These are phyloP conservation scores for Daldinia loculata DNA, from an alignment of 495 filamentous ascomycete species.

Conservation along the genomic window DNA sequence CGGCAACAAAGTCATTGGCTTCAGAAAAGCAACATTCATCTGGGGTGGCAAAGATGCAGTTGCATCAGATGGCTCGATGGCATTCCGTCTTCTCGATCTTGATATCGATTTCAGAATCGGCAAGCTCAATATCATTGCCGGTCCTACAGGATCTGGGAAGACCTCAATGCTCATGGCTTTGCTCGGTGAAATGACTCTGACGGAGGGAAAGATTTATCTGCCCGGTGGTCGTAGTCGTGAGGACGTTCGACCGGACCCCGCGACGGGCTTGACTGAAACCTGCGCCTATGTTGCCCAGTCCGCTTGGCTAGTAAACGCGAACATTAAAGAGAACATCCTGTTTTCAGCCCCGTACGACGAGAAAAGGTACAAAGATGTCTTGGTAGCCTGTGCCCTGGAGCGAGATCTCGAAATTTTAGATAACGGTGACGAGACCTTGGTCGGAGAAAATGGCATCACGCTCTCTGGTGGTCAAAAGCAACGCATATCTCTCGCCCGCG, in stretches of 20 bases:
- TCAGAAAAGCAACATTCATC: constrained; percentile 82
- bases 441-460: constrained; percentile 97
- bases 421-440: constrained; percentile 89
- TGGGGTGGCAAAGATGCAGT: constrained; percentile 82
- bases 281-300: constrained; percentile 98
- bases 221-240: constrained; percentile 85
- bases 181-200: constrained; percentile 92
- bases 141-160: constrained; percentile 94
- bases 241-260: constrained; percentile 80
- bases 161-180: constrained; percentile 95
- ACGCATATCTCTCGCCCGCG: constrained; percentile 92
- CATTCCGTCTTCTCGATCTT: constrained; percentile 85
- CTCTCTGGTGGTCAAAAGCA: constrained; percentile 98
- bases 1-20: constrained; percentile 76
- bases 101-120: constrained; percentile 79
- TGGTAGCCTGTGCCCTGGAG: constrained; percentile 91
- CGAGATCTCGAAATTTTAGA: constrained; percentile 93
- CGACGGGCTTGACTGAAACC: constrained; percentile 87
- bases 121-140: constrained; percentile 88
- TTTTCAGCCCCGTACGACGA: constrained; percentile 88
- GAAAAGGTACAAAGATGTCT: constrained; percentile 84
- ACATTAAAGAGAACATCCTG: constrained; percentile 94
- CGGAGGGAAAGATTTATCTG: constrained; percentile 82
- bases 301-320: constrained; percentile 97
- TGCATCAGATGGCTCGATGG: constrained; percentile 64